Evolutionary conservation across 1,139 yeast species (phyloP), one percentile per base, ranked within the genome.

Genomic region (Geotrichum macrosporum): DNA sequence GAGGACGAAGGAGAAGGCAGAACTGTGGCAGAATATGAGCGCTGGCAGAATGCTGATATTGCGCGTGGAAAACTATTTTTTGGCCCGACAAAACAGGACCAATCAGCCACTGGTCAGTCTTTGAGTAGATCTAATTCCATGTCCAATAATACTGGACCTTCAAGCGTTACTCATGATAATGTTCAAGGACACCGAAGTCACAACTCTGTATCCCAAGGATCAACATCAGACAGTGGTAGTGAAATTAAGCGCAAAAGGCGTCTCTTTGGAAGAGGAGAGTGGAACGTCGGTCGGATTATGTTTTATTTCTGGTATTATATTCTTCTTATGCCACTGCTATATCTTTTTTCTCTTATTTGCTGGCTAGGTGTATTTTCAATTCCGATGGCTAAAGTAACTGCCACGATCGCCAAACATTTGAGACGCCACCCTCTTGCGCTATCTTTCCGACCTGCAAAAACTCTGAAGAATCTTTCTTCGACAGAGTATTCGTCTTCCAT

Each of bases 1-100:
- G 98, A 92, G 65, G 98, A 92, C 65, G 84, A 81, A 43, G 80
- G 88, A 53, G 95, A 85, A 58, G 98, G 97, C 9, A 76, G 94
- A 41, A 77, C 94, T 3, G 71, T 88, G 9, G 80, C 81, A 18
- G 97, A 89, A 62, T 92, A 87, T 62, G 83, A 84, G 55, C 76
- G 83, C 54, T 92, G 98, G 97, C 82, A 94, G 61, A 75, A 80
- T 8, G 84, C 85, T 50, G 86, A 82, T 54, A 50, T 53, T 21
- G 65, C 59, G 40, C 81, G 80, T 55, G 82, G 84, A 6, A 66
- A 86, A 31, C 69, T 82, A 39, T 83, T 84, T 56, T 84, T 81
- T 60, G 87, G 87, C 1, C 87, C 52, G 3, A 29, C 39, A 4
- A 22, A 15, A 4, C 21, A 89, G 6, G 34, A 34, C 21, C 6